A percentile compares a stretch with the other conserved stretches of the same genome.
These are phyloP conservation scores for Geoglossum glabrum DNA, from an alignment of 495 filamentous ascomycete genomes.

Conservation along the genomic window DNA sequence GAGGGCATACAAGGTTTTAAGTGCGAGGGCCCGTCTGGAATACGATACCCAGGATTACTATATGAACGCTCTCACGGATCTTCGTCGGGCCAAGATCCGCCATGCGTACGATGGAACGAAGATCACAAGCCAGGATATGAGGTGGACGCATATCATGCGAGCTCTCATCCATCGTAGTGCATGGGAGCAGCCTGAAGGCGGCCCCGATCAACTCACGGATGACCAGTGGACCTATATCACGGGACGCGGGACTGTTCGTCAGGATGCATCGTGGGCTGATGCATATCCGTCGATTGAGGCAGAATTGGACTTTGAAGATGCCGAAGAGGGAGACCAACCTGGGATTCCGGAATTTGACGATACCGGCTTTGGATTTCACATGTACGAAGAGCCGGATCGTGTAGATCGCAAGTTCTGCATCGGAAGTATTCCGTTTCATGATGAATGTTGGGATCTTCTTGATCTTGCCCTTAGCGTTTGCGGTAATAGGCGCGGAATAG, in stretches of 20 bases:
- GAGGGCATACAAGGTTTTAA: conserved; percentile 12
- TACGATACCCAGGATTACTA: conserved; percentile 9
- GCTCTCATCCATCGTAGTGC: conserved; percentile 14
- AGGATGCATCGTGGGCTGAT: conserved; percentile 17
- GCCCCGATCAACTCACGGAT: conserved; percentile 8
- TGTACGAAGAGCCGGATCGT: conserved; percentile 18
- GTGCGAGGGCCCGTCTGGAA: conserved; percentile 10
- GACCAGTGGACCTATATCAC: conserved; percentile 12
- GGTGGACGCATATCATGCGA: conserved; percentile 17
- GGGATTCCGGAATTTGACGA: conserved; percentile 10
- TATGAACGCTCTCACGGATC: neutral
- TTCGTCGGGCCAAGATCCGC: conserved; percentile 7
- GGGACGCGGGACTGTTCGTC: conserved; percentile 15
- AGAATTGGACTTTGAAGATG: conserved; percentile 13
- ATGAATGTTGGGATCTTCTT: conserved; percentile 19
- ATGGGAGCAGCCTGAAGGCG: conserved; percentile 8
- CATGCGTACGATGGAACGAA: conserved; percentile 16
- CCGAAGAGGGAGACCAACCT: conserved; percentile 4
- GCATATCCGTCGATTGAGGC: conserved; percentile 16
- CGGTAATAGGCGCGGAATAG: conserved; percentile 12
- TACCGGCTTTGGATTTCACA: conserved; percentile 14
- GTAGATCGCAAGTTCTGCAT: conserved; percentile 11
- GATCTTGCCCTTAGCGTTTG: conserved; percentile 16
- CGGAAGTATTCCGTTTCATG: conserved; percentile 18
- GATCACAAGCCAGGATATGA: conserved; percentile 15